These are phyloP conservation scores for Luzula sylvatica DNA, from an alignment of 176 grass and related monocot genomes.

Conservation along the genomic window DNA sequence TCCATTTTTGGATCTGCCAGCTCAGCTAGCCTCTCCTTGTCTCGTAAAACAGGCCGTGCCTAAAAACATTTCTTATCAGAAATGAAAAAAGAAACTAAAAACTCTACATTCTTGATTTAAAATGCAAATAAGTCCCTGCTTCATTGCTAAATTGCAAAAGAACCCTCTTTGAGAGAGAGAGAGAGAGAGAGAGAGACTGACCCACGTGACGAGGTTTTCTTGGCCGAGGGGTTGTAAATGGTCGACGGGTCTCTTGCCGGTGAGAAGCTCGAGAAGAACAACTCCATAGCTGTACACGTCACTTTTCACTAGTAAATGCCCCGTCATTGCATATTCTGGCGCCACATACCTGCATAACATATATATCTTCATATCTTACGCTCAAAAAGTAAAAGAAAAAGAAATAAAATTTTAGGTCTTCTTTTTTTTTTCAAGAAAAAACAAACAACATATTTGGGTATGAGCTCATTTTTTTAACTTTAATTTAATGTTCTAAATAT, in stretches of 20 bases:
- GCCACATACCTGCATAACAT: slow-evolving; percentile 78
- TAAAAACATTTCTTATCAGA: slow-evolving; percentile 13
- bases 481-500: no score
- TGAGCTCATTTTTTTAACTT: no score
- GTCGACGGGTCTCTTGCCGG: slow-evolving; percentile 82
- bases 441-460: no score
- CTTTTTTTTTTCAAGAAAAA: no score
- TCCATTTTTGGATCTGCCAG: slow-evolving; percentile 62
- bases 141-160: no score
- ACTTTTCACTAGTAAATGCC: slow-evolving; percentile 96
- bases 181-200: slow-evolving; percentile 31
- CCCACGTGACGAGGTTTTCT: slow-evolving; percentile 97
- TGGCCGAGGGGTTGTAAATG: slow-evolving; percentile 93
- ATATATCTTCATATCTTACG: no score
- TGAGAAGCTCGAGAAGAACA: slow-evolving; percentile 91
- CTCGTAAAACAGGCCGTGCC: slow-evolving; percentile 82
- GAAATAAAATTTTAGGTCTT: no score
- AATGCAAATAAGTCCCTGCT: no score
- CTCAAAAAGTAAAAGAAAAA: no score
- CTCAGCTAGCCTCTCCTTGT: slow-evolving; percentile 75
- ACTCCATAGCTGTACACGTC: slow-evolving; percentile 99
- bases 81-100: no score
- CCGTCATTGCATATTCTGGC: slow-evolving; percentile 99
- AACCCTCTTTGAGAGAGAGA: neutral
- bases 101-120: no score